phyloP scores from a whole-genome alignment of 306 rosid genomes.

The Prunus padus region DNA sequence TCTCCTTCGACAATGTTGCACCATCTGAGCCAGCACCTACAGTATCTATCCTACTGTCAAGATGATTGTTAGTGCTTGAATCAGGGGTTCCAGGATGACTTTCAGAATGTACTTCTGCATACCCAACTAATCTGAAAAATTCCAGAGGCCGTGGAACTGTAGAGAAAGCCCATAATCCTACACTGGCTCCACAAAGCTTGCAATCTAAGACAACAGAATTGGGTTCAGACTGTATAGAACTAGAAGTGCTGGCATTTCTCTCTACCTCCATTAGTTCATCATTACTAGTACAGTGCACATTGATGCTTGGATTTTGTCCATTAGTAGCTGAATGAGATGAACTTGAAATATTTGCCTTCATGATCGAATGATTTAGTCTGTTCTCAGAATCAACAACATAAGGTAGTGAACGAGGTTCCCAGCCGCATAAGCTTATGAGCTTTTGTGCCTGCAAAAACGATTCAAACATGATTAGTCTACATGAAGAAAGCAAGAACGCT shows the following conservation, averaged over 20 bases:
- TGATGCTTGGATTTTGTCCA: conserved; percentile 29
- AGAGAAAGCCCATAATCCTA: conserved; percentile 88
- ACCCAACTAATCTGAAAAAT: conserved; percentile 68
- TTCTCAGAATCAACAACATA: conserved; percentile 62
- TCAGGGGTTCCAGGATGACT: conserved; percentile 31
- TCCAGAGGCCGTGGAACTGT: conserved; percentile 65
- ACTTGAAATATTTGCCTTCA: conserved; percentile 26
- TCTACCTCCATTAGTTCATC: conserved; percentile 33
- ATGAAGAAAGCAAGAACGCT: conserved; percentile 8
- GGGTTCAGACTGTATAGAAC: conserved; percentile 52
- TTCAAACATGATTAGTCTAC: conserved; percentile 14
- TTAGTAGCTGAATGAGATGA: conserved; percentile 31
- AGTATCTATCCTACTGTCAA: conserved; percentile 36
- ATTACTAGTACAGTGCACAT: conserved; percentile 30
- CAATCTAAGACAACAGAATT: conserved; percentile 85
- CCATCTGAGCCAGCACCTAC: conserved; percentile 25
- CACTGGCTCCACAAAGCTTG: conserved; percentile 84
- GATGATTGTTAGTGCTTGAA: conserved; percentile 30
- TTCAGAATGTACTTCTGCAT: conserved; percentile 48
- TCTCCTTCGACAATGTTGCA: conserved; percentile 46
- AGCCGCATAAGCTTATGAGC: conserved; percentile 80
- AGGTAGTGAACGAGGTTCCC: conserved; percentile 83
- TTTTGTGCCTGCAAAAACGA: conserved; percentile 68
- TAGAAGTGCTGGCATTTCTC: conserved; percentile 37
- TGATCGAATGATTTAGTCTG: conserved; percentile 41